Evolutionary conservation across 1,284 basidiomycete genomes (phyloP), one percentile per base, ranked within the genome.

Genomic region (Trametes sp.): DNA sequence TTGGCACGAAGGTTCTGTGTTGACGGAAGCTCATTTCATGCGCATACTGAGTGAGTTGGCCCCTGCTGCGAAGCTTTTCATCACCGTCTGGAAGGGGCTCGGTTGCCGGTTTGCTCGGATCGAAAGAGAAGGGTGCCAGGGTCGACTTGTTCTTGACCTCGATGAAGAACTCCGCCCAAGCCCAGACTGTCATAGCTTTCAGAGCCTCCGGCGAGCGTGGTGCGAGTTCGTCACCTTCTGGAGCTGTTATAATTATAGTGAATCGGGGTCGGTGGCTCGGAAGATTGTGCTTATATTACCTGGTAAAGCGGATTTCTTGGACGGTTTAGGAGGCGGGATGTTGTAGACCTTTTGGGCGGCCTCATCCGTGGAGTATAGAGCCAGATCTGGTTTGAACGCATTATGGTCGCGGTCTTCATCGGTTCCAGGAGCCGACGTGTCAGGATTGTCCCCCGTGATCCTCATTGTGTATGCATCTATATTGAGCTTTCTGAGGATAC

Each of bases 1-100:
- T 45, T 46, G 67, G 64, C 9, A 61, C 31, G 46, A 58, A 59
- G 2, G 53, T 45, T 1, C 70, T 69, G 51, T 69, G 68, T 46
- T 73, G 71, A 13, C 60, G 62, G 8, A 29, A 23, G 44, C 21
- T 23, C 19, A 56, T 23, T 21, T 46, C 31, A 3, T 23, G 8
- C 29, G 23, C 42, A 16, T 56, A 48, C 16, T 46, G 31, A 16
- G 19, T 29, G 21, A 48, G 54, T 16, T 46, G 42, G 3, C 44
- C 44, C 24, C 42, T 54, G 8, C 45, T 29, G 4, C 14, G 16
- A 16, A 48, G 35, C 35, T 36, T 36, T 14, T 29, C 16, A 9
- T 5, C n/a, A 10, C 2, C 16, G 45, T 24, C n/a, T 2, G 33
- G 31, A n/a, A 52, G 26, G 7, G 11, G 19, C 4, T 9, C 16